Base-by-base conservation (phyloP, 257 asterid genomes). In the Gentiana macrophylla region DNA sequence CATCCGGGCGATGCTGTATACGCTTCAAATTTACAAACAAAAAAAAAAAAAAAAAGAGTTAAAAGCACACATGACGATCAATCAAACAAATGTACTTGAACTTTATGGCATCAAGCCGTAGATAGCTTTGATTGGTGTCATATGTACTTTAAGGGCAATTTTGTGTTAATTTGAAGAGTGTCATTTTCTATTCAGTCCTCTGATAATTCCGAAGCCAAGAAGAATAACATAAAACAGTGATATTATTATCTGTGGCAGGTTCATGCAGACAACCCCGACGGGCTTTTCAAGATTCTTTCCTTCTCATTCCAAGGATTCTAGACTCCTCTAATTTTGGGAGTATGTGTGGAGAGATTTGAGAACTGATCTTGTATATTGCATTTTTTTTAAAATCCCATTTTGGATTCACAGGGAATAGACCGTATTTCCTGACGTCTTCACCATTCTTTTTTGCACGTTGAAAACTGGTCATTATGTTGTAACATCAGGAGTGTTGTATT, bases 191-290 rank as follows among this genome's bases (percentile, higher is more conserved):
- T 10, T 2, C 9, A 2, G 9, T 41, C 4, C 9, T 10, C 0
- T 41, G 46, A 41, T 4, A 41, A 41, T 5, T 3, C 46, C 1
- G 8, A 5, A 5, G 61, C 61, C 15, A 12, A 35, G 32, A 9
- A 32, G 38, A 3, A 12, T 32, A 15, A 24, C 24, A 24, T 41
- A 38, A 13, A 38, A 13, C 59, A 5, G 43, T 13, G 6, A 5
- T 9, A 51, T 57, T 15, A 57, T 24, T 24, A 0, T 65, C 36
- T 58, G 49, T 43, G 11, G 32, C 83, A 91, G 98, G 98, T 91
- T 41, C 98, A 91, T 50, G 98, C 98, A 50, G 98, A 91, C 80
- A 91, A 91, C 77, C 98, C 98, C 43, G 96, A 91, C 48, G 98
- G 98, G 62, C 82, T 91, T 35, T 91, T 91, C 62, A 84, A 62